Conservation (phyloP, 2,329 filamentous ascomycete species). For the Exophiala aquamarina region DNA sequence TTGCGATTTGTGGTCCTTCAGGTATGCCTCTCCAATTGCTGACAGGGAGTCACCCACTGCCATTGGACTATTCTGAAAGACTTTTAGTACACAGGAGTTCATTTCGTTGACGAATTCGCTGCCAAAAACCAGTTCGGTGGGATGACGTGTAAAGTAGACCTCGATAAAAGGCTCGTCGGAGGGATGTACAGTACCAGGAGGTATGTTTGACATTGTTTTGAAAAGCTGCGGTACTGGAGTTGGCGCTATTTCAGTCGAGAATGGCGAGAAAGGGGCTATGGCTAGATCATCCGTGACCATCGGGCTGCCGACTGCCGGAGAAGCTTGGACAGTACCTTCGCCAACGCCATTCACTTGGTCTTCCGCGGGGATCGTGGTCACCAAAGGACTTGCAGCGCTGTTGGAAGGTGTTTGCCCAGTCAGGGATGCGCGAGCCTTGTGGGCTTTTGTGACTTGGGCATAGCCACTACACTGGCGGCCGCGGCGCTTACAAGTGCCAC, state of each 20-base stretch:
- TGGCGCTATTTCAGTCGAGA: neutral
- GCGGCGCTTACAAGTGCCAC: constrained; percentile 36
- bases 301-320: too few relatives aligned
- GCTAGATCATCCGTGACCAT: too few relatives aligned
- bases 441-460: constrained; percentile 8
- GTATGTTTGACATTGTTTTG: constrained; percentile 19
- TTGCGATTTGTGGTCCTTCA: constrained; percentile 18
- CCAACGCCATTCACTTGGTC: too few relatives aligned
- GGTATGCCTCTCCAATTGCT: constrained; percentile 33
- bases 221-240: neutral
- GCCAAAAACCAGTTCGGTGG: constrained; percentile 32
- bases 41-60: constrained; percentile 32
- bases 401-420: neutral
- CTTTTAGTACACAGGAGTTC: constrained; percentile 33
- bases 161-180: constrained; percentile 32
- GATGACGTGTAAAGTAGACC: constrained; percentile 34
- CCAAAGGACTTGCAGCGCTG: neutral
- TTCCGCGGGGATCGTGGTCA: neutral
- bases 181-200: constrained; percentile 28
- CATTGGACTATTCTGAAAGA: constrained; percentile 32
- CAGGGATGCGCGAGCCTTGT: constrained; percentile 2
- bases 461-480: constrained; percentile 35
- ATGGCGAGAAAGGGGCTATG: neutral
- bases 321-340: too few relatives aligned
- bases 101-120: constrained; percentile 35